These are phyloP conservation scores for Plectosphaerella sp. DNA, from an alignment of 2,329 filamentous ascomycete species.

Conservation along the genomic window DNA sequence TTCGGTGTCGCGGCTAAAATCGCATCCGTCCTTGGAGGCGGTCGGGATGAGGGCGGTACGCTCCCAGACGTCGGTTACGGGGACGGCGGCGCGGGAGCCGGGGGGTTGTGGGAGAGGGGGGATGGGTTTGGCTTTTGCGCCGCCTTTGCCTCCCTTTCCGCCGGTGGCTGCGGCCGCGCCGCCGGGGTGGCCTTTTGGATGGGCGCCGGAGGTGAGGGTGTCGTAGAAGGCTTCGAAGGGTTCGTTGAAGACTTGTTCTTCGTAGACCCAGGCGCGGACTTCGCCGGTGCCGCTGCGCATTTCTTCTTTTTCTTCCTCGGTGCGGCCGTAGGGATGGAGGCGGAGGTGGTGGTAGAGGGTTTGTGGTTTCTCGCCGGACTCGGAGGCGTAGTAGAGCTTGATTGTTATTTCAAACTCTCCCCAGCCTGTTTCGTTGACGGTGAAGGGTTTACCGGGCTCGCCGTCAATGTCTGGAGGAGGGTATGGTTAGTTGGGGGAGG, in stretches of 20 bases:
- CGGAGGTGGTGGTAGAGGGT: constrained; percentile 92
- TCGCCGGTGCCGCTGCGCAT: constrained; percentile 55
- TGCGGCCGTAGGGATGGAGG: constrained; percentile 83
- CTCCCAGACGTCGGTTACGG: constrained; percentile 50
- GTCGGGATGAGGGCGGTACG: constrained; percentile 73
- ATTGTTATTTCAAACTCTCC: constrained; percentile 97
- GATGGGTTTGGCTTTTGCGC: constrained; percentile 28
- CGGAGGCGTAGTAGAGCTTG: constrained; percentile 86
- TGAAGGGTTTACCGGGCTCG: constrained; percentile 64
- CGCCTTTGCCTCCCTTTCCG: constrained; percentile 41
- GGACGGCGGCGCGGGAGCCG: constrained; percentile 18
- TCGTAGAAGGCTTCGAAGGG: constrained; percentile 91
- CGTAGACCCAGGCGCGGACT: constrained; percentile 77
- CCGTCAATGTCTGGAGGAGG: constrained; percentile 59
- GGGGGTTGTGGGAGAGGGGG: constrained; percentile 24
- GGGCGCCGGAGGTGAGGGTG: constrained; percentile 70
- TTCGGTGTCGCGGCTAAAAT: constrained; percentile 71
- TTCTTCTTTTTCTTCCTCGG: constrained; percentile 65
- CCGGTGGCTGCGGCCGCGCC: constrained; percentile 13
- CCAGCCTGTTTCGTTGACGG: constrained; percentile 91
- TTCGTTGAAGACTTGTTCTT: constrained; percentile 96
- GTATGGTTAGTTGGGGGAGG: constrained; percentile 10
- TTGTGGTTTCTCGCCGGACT: constrained; percentile 88
- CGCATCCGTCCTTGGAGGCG: constrained; percentile 60
- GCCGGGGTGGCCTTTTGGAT: constrained; percentile 37